A percentile compares a stretch with the other conserved stretches of the same genome.
These are phyloP conservation scores for Candida tropicalis DNA, from an alignment of 1,139 yeast genomes.

Conservation along the genomic window DNA sequence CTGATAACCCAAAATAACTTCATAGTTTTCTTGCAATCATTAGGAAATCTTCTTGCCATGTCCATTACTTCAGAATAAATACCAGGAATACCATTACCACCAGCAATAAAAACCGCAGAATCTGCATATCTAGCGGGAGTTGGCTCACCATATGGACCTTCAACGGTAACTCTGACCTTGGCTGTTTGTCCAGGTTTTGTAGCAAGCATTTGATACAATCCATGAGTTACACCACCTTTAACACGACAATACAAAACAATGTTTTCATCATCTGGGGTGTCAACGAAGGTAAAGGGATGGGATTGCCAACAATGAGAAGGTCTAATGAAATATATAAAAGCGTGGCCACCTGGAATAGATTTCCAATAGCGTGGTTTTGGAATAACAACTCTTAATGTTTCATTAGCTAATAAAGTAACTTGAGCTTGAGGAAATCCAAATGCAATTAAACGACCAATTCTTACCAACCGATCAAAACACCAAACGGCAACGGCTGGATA, in stretches of 20 bases:
- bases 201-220: slow-evolving; percentile 33
- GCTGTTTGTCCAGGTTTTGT: slow-evolving; percentile 29
- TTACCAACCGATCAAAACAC: slow-evolving; percentile 42
- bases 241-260: slow-evolving; percentile 34
- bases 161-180: slow-evolving; percentile 34
- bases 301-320: slow-evolving; percentile 43
- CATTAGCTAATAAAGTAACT: slow-evolving; percentile 35
- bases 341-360: slow-evolving; percentile 53
- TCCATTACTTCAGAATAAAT: slow-evolving; percentile 40
- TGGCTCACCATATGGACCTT: slow-evolving; percentile 45
- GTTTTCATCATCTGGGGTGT: slow-evolving; percentile 20
- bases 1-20: slow-evolving; percentile 56
- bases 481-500: slow-evolving; percentile 46
- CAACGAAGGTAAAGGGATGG: slow-evolving; percentile 33
- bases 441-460: slow-evolving; percentile 32
- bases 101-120: slow-evolving; percentile 44
- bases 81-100: slow-evolving; percentile 50
- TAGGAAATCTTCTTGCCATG: slow-evolving; percentile 38
- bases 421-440: slow-evolving; percentile 45
- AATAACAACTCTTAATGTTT: slow-evolving; percentile 41
- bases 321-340: slow-evolving; percentile 47
- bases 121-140: slow-evolving; percentile 32
- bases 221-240: slow-evolving; percentile 42
- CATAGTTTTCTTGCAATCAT: slow-evolving; percentile 45
- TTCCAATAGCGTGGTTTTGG: slow-evolving; percentile 46